phyloP scores from a whole-genome alignment of 176 grass and related monocot genomes.

The Zea luxurians region DNA sequence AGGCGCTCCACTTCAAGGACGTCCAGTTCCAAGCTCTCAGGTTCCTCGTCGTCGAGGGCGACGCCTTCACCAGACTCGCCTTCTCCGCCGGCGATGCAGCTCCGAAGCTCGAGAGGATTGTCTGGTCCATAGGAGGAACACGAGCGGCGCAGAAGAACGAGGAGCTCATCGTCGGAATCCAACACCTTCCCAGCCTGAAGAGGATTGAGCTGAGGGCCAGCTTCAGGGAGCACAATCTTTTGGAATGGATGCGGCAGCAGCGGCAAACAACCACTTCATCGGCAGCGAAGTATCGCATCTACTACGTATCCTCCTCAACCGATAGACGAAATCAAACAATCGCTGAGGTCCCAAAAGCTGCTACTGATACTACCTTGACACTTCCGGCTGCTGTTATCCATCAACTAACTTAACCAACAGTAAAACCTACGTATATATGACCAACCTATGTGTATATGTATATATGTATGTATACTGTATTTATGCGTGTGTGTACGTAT shows the following conservation, averaged over 20 bases:
- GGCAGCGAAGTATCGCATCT: not conserved
- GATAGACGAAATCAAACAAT: not conserved
- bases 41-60: not conserved
- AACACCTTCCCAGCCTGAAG: not conserved
- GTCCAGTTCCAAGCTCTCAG: not conserved
- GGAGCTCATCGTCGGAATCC: not conserved
- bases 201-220: not conserved
- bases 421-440: too few species aligned
- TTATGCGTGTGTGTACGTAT: too few species aligned
- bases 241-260: not conserved
- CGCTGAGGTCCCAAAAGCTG: not conserved
- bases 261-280: not conserved
- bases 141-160: not conserved
- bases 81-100: not conserved
- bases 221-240: not conserved
- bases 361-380: not conserved
- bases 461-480: too few species aligned
- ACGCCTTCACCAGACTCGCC: not conserved
- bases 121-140: not conserved
- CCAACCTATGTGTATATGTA: too few species aligned
- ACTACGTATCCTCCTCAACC: not conserved
- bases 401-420: not conserved
- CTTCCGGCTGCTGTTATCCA: too few species aligned
- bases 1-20: not conserved
- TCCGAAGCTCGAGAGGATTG: slow-evolving; percentile 14